These are phyloP conservation scores for Magnaporthiopsis poae DNA, from an alignment of 2,329 filamentous ascomycete species.

Conservation along the genomic window DNA sequence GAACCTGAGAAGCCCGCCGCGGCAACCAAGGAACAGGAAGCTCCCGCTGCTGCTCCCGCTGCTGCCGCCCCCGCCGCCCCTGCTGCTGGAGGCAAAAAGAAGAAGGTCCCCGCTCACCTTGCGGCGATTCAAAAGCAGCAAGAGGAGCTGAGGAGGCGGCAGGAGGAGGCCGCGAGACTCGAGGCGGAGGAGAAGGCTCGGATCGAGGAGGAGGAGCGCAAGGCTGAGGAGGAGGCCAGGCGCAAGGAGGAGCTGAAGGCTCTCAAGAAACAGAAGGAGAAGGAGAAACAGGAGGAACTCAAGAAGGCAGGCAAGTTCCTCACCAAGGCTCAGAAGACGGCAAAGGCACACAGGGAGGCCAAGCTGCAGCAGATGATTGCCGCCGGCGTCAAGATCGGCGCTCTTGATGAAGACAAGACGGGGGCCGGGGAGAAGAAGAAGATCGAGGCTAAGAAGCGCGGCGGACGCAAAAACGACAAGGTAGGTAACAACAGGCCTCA, in stretches of 20 bases:
- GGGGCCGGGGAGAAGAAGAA: conserved; percentile 66
- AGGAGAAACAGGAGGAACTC: conserved; percentile 74
- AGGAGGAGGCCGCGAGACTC: conserved; percentile 53
- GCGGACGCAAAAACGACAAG: conserved; percentile 47
- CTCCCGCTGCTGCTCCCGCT: conserved; percentile 28
- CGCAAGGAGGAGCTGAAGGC: conserved; percentile 63
- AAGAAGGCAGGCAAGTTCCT: conserved; percentile 82
- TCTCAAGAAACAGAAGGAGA: conserved; percentile 75
- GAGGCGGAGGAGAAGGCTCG: conserved; percentile 55
- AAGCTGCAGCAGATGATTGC: conserved; percentile 80
- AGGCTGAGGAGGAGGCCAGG: conserved; percentile 57
- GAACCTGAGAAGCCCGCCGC: conserved; percentile 45
- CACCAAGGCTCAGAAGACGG: conserved; percentile 76
- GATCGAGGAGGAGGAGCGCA: conserved; percentile 55
- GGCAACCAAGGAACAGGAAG: conserved; percentile 38
- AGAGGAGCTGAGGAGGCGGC: conserved; percentile 57
- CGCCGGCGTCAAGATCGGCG: conserved; percentile 63
- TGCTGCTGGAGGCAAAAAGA: conserved; percentile 62
- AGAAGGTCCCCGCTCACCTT: conserved; percentile 74
- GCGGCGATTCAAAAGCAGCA: conserved; percentile 71
- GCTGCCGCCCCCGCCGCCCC: conserved; percentile 25
- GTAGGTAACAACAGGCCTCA: conserved; percentile 25
- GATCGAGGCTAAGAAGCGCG: conserved; percentile 65
- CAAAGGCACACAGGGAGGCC: conserved; percentile 67
- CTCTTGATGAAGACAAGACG: conserved; percentile 36